phyloP scores from a whole-genome alignment of 2,329 filamentous ascomycete genomes.

The Pseudogymnoascus sp. region DNA sequence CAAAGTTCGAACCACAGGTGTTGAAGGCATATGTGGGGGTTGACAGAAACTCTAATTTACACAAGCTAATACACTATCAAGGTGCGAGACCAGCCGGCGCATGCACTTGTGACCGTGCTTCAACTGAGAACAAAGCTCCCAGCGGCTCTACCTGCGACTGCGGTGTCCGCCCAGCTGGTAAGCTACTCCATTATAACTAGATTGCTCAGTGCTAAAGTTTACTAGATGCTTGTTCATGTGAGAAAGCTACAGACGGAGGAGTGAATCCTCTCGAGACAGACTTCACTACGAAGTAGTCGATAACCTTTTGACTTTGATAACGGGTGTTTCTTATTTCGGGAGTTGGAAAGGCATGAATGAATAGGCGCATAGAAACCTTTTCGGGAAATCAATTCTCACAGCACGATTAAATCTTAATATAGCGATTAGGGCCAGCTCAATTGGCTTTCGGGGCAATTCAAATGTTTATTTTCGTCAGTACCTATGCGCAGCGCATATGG shows the following conservation, averaged over 20 bases:
- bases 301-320: neutral
- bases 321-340: neutral
- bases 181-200: conserved; percentile 27
- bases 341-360: neutral
- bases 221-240: conserved; percentile 68
- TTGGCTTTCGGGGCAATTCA: neutral
- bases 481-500: neutral
- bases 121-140: conserved; percentile 57
- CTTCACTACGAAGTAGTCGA: conserved; percentile 60
- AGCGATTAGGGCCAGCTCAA: neutral
- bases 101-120: conserved; percentile 71
- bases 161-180: conserved; percentile 63
- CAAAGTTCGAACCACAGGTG: neutral
- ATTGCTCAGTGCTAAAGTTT: conserved; percentile 15
- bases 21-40: neutral
- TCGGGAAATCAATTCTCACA: neutral
- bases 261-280: conserved; percentile 67
- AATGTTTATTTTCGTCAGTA: conserved; percentile 8
- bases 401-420: neutral
- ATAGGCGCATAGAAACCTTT: neutral
- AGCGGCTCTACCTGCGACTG: conserved; percentile 62
- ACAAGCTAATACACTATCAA: conserved; percentile 31
- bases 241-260: conserved; percentile 57
- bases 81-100: conserved; percentile 62
- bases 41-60: neutral